Conservation (phyloP, 331 rosid genomes). For the Malus hybrid region DNA sequence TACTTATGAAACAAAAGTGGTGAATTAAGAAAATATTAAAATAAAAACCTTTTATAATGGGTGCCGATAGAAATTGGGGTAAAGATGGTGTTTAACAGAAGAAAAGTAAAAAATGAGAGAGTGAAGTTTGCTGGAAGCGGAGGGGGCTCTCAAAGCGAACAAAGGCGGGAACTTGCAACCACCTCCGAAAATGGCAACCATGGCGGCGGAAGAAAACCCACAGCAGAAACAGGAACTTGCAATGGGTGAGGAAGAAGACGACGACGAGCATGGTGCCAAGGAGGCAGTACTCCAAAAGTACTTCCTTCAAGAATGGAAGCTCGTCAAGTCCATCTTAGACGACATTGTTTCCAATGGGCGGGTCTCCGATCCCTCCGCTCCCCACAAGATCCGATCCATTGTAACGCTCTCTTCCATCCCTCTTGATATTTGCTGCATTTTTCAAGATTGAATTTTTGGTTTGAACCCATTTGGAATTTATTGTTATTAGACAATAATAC, state of each 20-base stretch:
- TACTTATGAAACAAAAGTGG: too few species aligned
- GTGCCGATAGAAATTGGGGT: too few species aligned
- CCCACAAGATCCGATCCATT: slow-evolving; percentile 81
- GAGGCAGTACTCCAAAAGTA: slow-evolving; percentile 79
- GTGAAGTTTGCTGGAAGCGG: too few species aligned
- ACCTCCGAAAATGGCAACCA: neutral
- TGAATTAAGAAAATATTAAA: too few species aligned
- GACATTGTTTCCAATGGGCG: slow-evolving; percentile 59
- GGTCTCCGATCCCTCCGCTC: slow-evolving; percentile 57
- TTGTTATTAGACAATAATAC: neutral
- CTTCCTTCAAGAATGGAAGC: slow-evolving; percentile 91
- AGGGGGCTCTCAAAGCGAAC: neutral
- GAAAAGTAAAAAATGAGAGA: too few species aligned
- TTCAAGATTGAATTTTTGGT: neutral
- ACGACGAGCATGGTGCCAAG: slow-evolving; percentile 71
- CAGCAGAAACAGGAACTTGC: neutral
- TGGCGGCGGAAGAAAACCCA: neutral
- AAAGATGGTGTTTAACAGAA: too few species aligned
- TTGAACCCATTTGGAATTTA: neutral
- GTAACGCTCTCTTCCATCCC: slow-evolving; percentile 24
- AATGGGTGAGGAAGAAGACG: slow-evolving; percentile 54
- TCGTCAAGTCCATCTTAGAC: slow-evolving; percentile 60
- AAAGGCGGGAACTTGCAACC: neutral
- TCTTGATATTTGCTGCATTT: neutral
- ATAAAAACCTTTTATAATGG: too few species aligned